phyloP scores from a whole-genome alignment of 306 rosid genomes.

The Dryas drummondii region DNA sequence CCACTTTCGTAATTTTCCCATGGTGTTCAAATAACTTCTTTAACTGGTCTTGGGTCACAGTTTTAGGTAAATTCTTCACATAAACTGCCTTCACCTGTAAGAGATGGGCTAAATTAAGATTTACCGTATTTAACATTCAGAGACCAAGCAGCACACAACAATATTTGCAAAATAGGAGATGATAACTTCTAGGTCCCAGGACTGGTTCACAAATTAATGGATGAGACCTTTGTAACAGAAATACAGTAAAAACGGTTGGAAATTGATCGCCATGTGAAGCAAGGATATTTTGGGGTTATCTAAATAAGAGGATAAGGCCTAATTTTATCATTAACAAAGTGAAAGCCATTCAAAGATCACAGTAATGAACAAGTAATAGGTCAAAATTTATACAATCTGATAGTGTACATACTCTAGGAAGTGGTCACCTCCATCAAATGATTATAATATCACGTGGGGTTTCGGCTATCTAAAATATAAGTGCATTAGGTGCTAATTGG shows the following conservation, averaged over 20 bases:
- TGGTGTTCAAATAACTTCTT: conserved; percentile 88
- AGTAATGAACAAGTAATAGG: no score
- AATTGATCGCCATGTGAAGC: neutral
- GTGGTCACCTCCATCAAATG: neutral
- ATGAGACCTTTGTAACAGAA: neutral
- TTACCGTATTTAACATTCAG: conserved; percentile 15
- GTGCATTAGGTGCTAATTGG: neutral
- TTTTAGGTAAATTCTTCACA: conserved; percentile 83
- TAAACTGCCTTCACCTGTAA: conserved; percentile 89
- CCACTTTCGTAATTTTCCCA: conserved; percentile 95
- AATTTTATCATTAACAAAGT: neutral
- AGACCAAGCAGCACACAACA: conserved; percentile 22
- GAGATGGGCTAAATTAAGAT: conserved; percentile 16
- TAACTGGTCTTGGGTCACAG: conserved; percentile 88
- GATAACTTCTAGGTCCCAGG: neutral
- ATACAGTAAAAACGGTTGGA: neutral
- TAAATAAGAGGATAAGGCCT: neutral
- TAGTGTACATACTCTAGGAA: neutral
- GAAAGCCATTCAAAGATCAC: neutral
- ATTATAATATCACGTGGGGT: neutral
- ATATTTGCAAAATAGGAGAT: neutral
- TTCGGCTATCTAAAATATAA: neutral
- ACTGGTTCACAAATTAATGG: neutral
- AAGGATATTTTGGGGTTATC: no score
- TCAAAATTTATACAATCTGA: no score